Percentiles rank a stretch among this genome's conserved stretches.
Evolutionary conservation across 768 basidiomycete species (phyloP).

Genomic region (Hemileccinum rubropunctum): DNA sequence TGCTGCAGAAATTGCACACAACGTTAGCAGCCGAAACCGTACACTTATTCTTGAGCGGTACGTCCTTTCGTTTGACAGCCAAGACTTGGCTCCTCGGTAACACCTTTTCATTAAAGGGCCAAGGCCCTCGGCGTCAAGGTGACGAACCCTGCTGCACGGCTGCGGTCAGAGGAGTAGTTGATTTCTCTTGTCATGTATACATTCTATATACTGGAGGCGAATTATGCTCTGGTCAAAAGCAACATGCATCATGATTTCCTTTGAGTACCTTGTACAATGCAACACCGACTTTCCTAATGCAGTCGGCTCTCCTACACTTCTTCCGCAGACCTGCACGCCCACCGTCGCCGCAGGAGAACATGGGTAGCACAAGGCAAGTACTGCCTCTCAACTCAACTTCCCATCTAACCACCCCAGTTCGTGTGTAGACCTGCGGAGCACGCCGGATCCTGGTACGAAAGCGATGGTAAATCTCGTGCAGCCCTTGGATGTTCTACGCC

Average conservation of each 20-base stretch:
- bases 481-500: slow-evolving; percentile 13
- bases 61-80: slow-evolving; percentile 15
- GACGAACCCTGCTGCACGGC: slow-evolving; percentile 87
- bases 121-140: slow-evolving; percentile 89
- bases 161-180: slow-evolving; percentile 90
- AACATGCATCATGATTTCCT: slow-evolving; percentile 13
- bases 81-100: slow-evolving; percentile 10
- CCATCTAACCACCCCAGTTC: not conserved
- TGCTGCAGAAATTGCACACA: slow-evolving; percentile 95
- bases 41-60: slow-evolving; percentile 86
- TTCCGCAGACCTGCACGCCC: slow-evolving; percentile 14
- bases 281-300: slow-evolving; percentile 24
- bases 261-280: not conserved
- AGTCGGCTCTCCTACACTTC: slow-evolving; percentile 15
- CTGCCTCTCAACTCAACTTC: not conserved
- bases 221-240: slow-evolving; percentile 39
- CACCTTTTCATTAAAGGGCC: slow-evolving; percentile 47
- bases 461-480: slow-evolving; percentile 46
- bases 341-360: slow-evolving; percentile 12
- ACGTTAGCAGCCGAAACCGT: slow-evolving; percentile 94
- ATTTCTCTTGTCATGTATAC: slow-evolving; percentile 44
- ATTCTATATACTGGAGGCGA: slow-evolving; percentile 46
- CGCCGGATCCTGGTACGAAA: slow-evolving; percentile 89
- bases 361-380: slow-evolving; percentile 29
- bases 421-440: slow-evolving; percentile 64